Evolutionary conservation across 2,329 filamentous ascomycete species (phyloP), one percentile per base, ranked within the genome.

Genomic region (Alternaria arbusti): DNA sequence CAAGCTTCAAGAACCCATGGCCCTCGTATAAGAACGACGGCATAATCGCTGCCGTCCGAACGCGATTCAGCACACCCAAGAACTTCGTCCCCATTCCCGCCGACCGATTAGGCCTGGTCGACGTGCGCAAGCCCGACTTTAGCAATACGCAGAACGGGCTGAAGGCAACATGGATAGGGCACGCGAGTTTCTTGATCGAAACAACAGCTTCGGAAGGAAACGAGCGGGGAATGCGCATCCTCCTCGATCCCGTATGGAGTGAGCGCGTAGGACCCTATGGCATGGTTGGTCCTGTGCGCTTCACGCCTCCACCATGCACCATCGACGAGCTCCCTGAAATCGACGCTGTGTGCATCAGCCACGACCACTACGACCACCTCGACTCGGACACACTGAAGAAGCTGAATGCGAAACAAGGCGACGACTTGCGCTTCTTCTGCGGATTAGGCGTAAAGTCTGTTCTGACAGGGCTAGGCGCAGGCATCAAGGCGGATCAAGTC

Each of bases 351-450:
- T 76, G 82, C 61, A 86, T 88, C 51, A 85, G 82, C 57, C 86
- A 88, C 71, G 85, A 87, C 66, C 86, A 88, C 69, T 87, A 86
- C 67, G 85, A 88, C 66, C 86, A 88, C 63, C 78, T 87, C 54
- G 85, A 87, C 63, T 74, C 79, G 6, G 75, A 79, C 17, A 84
- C 84, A 0, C 73, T 88, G 43, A 78, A 70, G 61, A 72, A 78
- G 23, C 67, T 85, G 17, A 82, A 82, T 65, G 67, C 65, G 44
- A 76, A 74, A 30, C 78, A 79, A 44, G 76, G 78, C 15, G 76
- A 78, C 0, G 63, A 76, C 5, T 43, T 84, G 28, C 79, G 81
- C 51, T 83, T 84, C 63, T 75, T 85, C 49, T 83, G 79, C 25
- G 79, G 72, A 0, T 66, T 85, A 28, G 79, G 82, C 26, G 76